Base-by-base conservation (phyloP, 2,329 filamentous ascomycete species). In the Dactylella cylindrospora region DNA sequence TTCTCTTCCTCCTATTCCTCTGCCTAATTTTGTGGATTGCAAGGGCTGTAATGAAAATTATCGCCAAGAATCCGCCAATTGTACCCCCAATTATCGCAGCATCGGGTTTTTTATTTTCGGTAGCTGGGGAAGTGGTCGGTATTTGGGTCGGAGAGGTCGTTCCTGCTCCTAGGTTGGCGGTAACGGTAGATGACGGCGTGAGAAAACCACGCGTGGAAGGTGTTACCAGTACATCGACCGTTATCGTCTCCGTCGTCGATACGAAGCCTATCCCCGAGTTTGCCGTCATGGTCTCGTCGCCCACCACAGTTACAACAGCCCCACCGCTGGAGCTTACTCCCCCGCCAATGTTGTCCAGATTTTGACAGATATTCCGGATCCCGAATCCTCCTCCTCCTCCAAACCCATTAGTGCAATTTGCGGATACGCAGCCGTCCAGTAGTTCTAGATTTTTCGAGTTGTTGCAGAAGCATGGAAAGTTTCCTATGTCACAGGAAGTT, bases 51-150 rank as follows among this genome's bases (percentile, higher is more conserved):
- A 54, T 36, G 19, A 40, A 53, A 22, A 62, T 38, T n/a, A 39
- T 13, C 2, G 25, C 47, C 7, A 47, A 53, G 2, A 49, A n/a
- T 4, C 47, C 55, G n/a, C 55, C 49, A 15, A 62, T 44, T 3
- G 43, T 49, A 10, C 57, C 57, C 2, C 47, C 49, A n/a, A 62
- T 53, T 26, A 62, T 54, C 17, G 57, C n/a, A 8, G 57, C 57
- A n/a, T 20, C 20, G 1, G 49, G 20, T 31, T 62, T n/a, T n/a
- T n/a, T n/a, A n/a, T n/a, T n/a, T n/a, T 62, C n/a, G 10, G 13
- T 36, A 43, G 22, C 5, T 35, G 31, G 10, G 35, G 36, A 17
- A 44, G 31, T 8, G 35, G 36, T 13, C 23, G 13, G n/a, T n/a
- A n/a, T n/a, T n/a, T n/a, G n/a, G 13, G 23, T 9, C 5, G 23